These are phyloP conservation scores for Xylaria sp. DNA, from an alignment of 495 filamentous ascomycete genomes.

Conservation along the genomic window DNA sequence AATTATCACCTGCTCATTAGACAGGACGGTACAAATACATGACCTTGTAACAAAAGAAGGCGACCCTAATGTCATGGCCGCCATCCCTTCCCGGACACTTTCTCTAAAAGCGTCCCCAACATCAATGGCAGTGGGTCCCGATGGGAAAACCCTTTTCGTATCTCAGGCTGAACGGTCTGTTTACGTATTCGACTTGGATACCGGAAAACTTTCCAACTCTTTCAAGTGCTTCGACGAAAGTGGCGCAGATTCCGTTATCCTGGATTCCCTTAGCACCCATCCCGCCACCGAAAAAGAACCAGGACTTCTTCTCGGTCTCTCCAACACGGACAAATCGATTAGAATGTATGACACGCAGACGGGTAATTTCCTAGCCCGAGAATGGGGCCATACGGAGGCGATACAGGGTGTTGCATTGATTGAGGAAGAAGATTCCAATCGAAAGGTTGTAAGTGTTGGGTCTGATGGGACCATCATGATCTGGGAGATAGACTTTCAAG, in stretches of 20 bases:
- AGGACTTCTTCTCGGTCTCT: slow-evolving; percentile 76
- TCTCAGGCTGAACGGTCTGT: slow-evolving; percentile 85
- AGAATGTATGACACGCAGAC: slow-evolving; percentile 81
- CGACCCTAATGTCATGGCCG: slow-evolving; percentile 72
- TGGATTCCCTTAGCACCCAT: slow-evolving; percentile 74
- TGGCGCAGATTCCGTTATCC: slow-evolving; percentile 78
- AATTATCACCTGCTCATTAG: slow-evolving; percentile 85
- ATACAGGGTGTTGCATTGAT: slow-evolving; percentile 83
- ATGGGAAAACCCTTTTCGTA: slow-evolving; percentile 69
- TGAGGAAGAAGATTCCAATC: slow-evolving; percentile 59
- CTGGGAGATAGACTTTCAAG: slow-evolving; percentile 67
- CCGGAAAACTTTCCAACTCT: slow-evolving; percentile 70
- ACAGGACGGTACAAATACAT: slow-evolving; percentile 82
- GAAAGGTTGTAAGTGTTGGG: slow-evolving; percentile 74
- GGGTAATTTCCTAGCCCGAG: slow-evolving; percentile 79
- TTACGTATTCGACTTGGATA: slow-evolving; percentile 73
- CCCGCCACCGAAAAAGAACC: slow-evolving; percentile 46
- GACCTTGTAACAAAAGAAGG: slow-evolving; percentile 77
- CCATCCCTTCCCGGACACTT: slow-evolving; percentile 75
- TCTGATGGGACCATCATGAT: slow-evolving; percentile 88
- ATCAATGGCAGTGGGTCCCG: slow-evolving; percentile 74
- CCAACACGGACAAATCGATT: slow-evolving; percentile 93
- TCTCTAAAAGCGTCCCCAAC: slow-evolving; percentile 84
- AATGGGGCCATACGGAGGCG: slow-evolving; percentile 93
- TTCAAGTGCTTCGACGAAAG: slow-evolving; percentile 85